Conservation (phyloP, 768 basidiomycete species). For the Rhodotorula taiwanensis region DNA sequence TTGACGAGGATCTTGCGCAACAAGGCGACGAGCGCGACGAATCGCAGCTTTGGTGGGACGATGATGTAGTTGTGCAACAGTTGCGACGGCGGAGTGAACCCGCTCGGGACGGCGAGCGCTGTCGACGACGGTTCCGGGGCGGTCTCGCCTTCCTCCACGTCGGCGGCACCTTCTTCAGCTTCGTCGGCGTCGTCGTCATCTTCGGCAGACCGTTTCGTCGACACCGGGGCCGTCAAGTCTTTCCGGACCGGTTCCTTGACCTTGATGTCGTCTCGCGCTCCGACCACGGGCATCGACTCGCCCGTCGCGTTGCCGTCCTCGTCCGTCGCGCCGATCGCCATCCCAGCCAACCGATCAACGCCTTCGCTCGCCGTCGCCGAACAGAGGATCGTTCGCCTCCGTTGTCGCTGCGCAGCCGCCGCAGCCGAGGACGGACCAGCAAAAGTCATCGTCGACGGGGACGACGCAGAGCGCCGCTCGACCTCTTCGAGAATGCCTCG, state of each 20-base stretch:
- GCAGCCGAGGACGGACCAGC: constrained; percentile 1
- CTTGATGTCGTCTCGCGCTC: constrained; percentile 9
- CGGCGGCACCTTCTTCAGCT: constrained; percentile 20
- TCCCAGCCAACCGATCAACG: constrained; percentile 83
- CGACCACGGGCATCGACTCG: constrained; percentile 7
- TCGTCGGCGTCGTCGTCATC: constrained; percentile 28
- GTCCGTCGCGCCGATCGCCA: constrained; percentile 27
- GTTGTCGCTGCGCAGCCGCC: constrained; percentile 41
- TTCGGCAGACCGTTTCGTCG: not conserved
- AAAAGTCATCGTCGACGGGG: not conserved
- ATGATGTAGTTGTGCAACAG: constrained; percentile 83
- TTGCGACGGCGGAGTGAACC: constrained; percentile 87
- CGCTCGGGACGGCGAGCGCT: constrained; percentile 21
- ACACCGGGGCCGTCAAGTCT: constrained; percentile 7
- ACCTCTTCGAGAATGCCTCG: constrained; percentile 78
- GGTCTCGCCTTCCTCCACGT: not conserved
- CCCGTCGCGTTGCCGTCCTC: constrained; percentile 2
- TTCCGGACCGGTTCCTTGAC: constrained; percentile 22
- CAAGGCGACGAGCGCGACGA: constrained; percentile 81
- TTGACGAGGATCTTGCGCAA: constrained; percentile 54
- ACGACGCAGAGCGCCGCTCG: constrained; percentile 48
- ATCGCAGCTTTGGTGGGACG: constrained; percentile 84
- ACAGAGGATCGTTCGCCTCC: constrained; percentile 80
- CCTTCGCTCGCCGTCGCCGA: constrained; percentile 94
- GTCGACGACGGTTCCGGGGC: not conserved